Base-by-base conservation (phyloP, 2,329 filamentous ascomycete species). In the Aureobasidium sp. region DNA sequence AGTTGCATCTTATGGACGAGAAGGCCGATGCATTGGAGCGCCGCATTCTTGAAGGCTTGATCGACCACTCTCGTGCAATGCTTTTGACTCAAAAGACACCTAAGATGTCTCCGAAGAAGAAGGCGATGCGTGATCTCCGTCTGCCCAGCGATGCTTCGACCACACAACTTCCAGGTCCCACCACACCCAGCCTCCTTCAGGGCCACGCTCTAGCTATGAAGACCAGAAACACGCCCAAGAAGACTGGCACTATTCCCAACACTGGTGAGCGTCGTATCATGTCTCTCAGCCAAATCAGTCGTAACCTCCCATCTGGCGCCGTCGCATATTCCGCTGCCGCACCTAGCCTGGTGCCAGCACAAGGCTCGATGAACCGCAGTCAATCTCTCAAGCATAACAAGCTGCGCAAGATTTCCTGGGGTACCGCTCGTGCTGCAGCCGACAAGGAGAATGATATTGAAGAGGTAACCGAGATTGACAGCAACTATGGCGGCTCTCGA, bases 31-130 rank as follows among this genome's bases (percentile, higher is more conserved):
- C 83, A 3, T 77, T 98, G 21, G 93, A 98, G 71, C 86, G 90
- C 49, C 84, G 93, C 22, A 95, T 98, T 60, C 74, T 98, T 27
- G 91, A 97, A 60, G 90, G 91, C 22, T 88, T 97, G 58, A 94
- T 98, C 72, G 90, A 97, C 62, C 91, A 97, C 67, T 96, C 91
- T 17, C 86, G 91, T 6, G 84, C 91, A 22, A 77, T 96, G n/a
- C 79, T 97, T 55, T 86, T 93, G 74, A 76, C 82, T 60, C 85
- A 88, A 71, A 63, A 63, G 6, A 72, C 79, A 51, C 64, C 66
- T 63, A 29, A 71, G 67, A 63, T 66, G 5, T 59, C 63, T 62
- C 66, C 64, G 8, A 63, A 63, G 53, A 65, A 68, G 60, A 73
- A 74, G 59, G 71, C 72, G 39, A 63, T 65, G 29, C 64, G 65